Conservation (phyloP, 257 asterid species). For the Salvia hispanica region DNA sequence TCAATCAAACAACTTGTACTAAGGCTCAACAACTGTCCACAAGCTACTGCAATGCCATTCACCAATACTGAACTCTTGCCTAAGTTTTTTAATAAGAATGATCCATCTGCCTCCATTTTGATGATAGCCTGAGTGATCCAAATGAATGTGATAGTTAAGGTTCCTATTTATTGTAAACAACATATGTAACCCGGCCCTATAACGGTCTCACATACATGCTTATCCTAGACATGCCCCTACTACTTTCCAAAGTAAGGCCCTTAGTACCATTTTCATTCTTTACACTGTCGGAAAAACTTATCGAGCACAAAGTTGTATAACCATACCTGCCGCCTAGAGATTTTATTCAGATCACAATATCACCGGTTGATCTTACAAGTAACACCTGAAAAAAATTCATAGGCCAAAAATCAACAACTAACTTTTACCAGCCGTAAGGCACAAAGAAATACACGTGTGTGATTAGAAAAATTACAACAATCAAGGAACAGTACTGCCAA, state of each 20-base stretch:
- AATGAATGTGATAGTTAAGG: constrained; percentile 18
- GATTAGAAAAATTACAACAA: constrained; percentile 9
- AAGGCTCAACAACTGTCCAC: constrained; percentile 72
- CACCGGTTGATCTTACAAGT: constrained; percentile 96
- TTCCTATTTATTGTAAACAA: constrained; percentile 3
- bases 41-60: constrained; percentile 65
- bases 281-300: neutral
- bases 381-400: constrained; percentile 53
- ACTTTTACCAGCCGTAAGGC: neutral
- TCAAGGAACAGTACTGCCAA: neutral
- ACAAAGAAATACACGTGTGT: neutral
- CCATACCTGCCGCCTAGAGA: constrained; percentile 91
- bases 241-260: constrained; percentile 1
- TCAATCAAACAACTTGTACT: constrained; percentile 78
- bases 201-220: neutral
- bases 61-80: constrained; percentile 81
- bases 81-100: constrained; percentile 75
- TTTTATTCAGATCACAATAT: constrained; percentile 79
- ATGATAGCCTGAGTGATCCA: constrained; percentile 65
- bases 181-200: neutral
- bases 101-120: constrained; percentile 87
- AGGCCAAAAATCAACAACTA: constrained; percentile 15
- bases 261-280: constrained; percentile 7
- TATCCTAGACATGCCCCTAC: constrained; percentile 9
- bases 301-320: constrained; percentile 20